phyloP scores from a whole-genome alignment of 768 basidiomycete species.

The Favolaschia claudopus region DNA sequence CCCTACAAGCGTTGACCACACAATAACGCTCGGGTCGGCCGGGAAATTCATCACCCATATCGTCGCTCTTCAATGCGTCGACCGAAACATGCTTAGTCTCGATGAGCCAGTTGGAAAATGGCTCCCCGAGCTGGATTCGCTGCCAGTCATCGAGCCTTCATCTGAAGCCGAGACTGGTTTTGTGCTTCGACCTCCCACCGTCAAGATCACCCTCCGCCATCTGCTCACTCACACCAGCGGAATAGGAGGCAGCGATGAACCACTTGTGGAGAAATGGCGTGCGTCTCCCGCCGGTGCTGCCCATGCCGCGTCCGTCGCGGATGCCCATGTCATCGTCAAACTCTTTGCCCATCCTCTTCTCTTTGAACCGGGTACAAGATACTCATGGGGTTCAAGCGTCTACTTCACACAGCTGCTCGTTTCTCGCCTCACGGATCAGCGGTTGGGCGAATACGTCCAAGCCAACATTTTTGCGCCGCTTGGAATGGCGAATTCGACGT shows the following conservation, averaged over 20 bases:
- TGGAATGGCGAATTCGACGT: constrained; percentile 1
- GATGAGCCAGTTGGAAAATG: constrained; percentile 11
- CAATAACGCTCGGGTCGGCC: constrained; percentile 13
- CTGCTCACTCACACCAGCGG: constrained; percentile 24
- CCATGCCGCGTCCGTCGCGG: background rate
- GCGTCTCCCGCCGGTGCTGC: constrained; percentile 3
- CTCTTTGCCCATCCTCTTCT: constrained; percentile 5
- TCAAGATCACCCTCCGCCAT: constrained; percentile 23
- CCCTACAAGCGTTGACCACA: background rate
- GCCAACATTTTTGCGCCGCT: constrained; percentile 10
- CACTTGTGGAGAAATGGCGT: constrained; percentile 11
- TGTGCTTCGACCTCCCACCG: background rate
- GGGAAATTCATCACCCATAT: constrained; percentile 23
- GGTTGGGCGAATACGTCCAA: background rate
- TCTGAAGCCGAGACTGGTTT: background rate
- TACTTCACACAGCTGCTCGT: constrained; percentile 8
- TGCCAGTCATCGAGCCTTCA: constrained; percentile 7
- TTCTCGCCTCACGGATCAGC: background rate
- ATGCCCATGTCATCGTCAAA: background rate
- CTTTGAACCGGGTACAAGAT: constrained; percentile 20
- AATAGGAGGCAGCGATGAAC: constrained; percentile 6
- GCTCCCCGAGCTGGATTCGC: constrained; percentile 11
- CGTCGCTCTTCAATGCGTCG: constrained; percentile 18
- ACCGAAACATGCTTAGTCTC: constrained; percentile 1
- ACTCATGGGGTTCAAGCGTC: constrained; percentile 17